phyloP scores from a whole-genome alignment of 768 basidiomycete species.

The Naganishia antarctica region DNA sequence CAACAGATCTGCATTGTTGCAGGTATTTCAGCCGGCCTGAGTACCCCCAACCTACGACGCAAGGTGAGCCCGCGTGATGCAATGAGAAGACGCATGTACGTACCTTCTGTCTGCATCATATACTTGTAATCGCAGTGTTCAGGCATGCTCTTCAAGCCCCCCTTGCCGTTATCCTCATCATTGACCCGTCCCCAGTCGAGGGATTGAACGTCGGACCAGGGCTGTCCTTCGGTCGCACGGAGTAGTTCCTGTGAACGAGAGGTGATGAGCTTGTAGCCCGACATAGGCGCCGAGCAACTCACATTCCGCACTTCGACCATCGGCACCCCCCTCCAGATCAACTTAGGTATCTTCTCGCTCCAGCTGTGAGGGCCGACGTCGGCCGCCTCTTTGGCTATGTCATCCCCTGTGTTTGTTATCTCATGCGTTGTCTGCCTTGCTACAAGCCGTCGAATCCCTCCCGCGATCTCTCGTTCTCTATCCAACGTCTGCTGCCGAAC shows the following conservation, averaged over 20 bases:
- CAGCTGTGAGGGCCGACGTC: constrained; percentile 24
- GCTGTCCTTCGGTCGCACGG: constrained; percentile 30
- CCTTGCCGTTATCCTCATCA: constrained; percentile 31
- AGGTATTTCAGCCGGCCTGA: constrained; percentile 44
- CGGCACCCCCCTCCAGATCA: constrained; percentile 36
- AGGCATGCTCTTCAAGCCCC: constrained; percentile 32
- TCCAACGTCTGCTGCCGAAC: constrained; percentile 29
- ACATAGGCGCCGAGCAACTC: neutral
- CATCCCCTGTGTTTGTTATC: neutral
- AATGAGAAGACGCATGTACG: neutral
- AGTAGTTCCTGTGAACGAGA: constrained; percentile 32
- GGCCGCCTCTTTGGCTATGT: neutral
- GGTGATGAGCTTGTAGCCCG: neutral
- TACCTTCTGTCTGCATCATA: constrained; percentile 40
- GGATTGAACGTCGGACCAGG: constrained; percentile 39
- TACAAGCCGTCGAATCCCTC: neutral
- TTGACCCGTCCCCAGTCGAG: constrained; percentile 37
- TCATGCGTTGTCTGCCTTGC: no score
- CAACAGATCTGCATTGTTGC: constrained; percentile 36
- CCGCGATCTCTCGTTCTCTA: constrained; percentile 30
- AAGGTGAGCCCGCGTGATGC: neutral
- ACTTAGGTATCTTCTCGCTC: constrained; percentile 32
- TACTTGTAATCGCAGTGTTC: constrained; percentile 44
- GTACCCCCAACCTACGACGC: constrained; percentile 33
- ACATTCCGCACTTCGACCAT: constrained; percentile 38